Evolutionary conservation across 805 yeast genomes (phyloP).

Genomic region (Grigorovia yakushimaensis): DNA sequence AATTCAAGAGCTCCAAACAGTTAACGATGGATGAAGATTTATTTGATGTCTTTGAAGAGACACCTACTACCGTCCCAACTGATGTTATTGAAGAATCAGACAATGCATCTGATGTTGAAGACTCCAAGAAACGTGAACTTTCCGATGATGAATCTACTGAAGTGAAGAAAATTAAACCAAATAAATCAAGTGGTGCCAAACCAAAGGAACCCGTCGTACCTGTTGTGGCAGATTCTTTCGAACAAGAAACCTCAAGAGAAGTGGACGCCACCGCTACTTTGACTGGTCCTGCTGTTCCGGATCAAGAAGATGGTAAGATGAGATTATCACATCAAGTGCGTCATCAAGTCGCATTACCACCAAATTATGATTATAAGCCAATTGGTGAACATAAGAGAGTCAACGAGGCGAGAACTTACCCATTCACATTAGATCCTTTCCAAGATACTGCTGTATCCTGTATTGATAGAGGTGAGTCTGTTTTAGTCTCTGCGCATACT

Average conservation of each 20-base stretch:
- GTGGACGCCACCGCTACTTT: conserved; percentile 76
- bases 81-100: conserved; percentile 11
- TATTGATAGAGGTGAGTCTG: conserved; percentile 90
- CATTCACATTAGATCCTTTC: conserved; percentile 91
- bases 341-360: conserved; percentile 96
- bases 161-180: conserved; percentile 8
- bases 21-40: conserved; percentile 13
- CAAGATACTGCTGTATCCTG: conserved; percentile 95
- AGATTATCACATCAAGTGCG: conserved; percentile 87
- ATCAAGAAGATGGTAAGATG: conserved; percentile 41
- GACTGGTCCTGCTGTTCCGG: conserved; percentile 33
- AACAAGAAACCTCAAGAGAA: conserved; percentile 82
- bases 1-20: neutral
- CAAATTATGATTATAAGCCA: conserved; percentile 78
- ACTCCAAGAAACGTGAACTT: conserved; percentile 12
- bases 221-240: conserved; percentile 77
- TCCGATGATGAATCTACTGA: conserved; percentile 10
- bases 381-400: conserved; percentile 76
- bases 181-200: conserved; percentile 28
- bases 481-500: conserved; percentile 93
- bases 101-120: conserved; percentile 1
- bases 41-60: conserved; percentile 29
- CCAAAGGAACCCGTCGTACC: conserved; percentile 47
- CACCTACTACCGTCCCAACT: conserved; percentile 12
- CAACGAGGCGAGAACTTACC: conserved; percentile 79